Evolutionary conservation across 2,329 filamentous ascomycete genomes (phyloP), one percentile per base, ranked within the genome.

Genomic region (Pseudocercospora pini-densiflorae): DNA sequence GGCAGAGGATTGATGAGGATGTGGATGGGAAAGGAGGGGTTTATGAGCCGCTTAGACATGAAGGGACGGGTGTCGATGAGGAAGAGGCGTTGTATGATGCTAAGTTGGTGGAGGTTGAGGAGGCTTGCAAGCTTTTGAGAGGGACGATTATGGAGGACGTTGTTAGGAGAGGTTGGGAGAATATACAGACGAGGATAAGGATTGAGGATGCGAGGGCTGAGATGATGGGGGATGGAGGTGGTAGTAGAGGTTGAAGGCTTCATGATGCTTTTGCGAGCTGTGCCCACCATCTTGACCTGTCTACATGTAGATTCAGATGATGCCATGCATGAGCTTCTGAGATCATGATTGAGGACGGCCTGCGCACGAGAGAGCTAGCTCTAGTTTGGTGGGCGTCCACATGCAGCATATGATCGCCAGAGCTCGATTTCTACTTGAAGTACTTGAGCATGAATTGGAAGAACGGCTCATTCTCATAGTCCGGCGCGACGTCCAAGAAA

Each of bases 41-140:
- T 19, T 84, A 84, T 66, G 79, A 82, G 73, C 83, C 83, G 0
- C 55, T 78, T 10, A 74, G 79, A 68, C 82, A 84, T 70, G 77
- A 80, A 66, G 79, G 78, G 2, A 85, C 83, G 6, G 83, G 83
- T 0, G 83, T 85, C 0, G 79, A 85, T 71, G 79, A 78, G 23
- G 81, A 83, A 59, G 83, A 85, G 70, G 70, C 71, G 40, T 70
- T 77, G 63, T 85, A 84, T 72, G 69, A 79, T 66, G 80, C 79
- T 59, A 72, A 77, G 58, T 67, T 85, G 49, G 64, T 85, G 57
- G 71, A 77, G 1, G 73, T 85, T 1, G 77, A 80, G 4, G 82
- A 84, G 64, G 83, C 82, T 2, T 70, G 79, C 12, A 40, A 67
- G 69, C 79, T 75, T 69, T 63, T 85, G 55, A 76, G 76, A 2